These are phyloP conservation scores for Zymoseptoria passerinii DNA, from an alignment of 2,329 filamentous ascomycete species.

Conservation along the genomic window DNA sequence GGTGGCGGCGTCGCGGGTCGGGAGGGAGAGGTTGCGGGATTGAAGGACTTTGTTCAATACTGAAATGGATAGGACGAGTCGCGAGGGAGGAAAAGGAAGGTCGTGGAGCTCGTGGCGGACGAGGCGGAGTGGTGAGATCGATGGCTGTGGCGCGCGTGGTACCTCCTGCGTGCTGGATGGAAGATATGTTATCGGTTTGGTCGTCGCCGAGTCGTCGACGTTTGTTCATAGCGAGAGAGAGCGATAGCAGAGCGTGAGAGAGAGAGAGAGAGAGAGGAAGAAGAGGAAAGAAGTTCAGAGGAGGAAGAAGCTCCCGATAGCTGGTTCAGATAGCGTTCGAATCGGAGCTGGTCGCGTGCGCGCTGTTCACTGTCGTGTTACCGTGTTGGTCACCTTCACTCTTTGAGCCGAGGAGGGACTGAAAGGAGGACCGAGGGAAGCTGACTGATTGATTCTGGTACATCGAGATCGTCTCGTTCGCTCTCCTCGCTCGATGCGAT, in stretches of 20 bases:
- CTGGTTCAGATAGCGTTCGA: not conserved
- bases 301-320: not conserved
- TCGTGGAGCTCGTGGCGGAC: not conserved
- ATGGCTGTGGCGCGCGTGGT: conserved; percentile 14
- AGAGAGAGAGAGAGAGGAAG: not conserved
- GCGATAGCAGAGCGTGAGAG: not conserved
- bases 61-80: not conserved
- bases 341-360: not conserved
- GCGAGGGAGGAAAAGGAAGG: not conserved
- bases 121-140: conserved; percentile 19
- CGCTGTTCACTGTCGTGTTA: not conserved
- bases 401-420: not conserved
- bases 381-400: not conserved
- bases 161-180: conserved; percentile 1
- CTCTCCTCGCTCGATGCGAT: too few species aligned
- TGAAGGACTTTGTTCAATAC: not conserved
- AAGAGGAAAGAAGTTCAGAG: not conserved
- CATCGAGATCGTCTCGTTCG: not conserved
- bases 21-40: not conserved
- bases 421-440: not conserved
- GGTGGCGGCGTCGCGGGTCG: not conserved
- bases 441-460: not conserved
- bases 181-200: not conserved
- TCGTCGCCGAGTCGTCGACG: not conserved
- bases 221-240: not conserved